A percentile compares a stretch with the other conserved stretches of the same genome.
These are phyloP conservation scores for Oenanthe sinensis DNA, from an alignment of 129 eudicot species.

Conservation along the genomic window DNA sequence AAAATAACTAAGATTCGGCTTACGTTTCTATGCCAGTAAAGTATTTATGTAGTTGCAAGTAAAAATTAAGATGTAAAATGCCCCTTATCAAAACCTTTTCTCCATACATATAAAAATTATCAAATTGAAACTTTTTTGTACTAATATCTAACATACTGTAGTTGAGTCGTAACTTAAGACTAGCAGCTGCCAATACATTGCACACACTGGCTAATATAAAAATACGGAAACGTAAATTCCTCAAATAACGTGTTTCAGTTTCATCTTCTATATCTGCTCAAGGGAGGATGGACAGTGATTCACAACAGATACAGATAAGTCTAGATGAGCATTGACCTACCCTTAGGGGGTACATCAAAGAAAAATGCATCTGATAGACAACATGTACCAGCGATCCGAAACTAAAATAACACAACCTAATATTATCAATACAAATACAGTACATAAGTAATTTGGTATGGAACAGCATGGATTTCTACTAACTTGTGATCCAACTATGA, in stretches of 20 bases:
- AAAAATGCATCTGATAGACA: no score
- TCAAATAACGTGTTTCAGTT: not conserved
- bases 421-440: no score
- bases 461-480: no score
- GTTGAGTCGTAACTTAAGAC: not conserved
- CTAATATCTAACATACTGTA: not conserved
- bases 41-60: not conserved
- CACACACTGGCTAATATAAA: not conserved
- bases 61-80: not conserved
- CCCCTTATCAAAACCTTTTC: not conserved
- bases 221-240: not conserved
- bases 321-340: not conserved
- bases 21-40: not conserved
- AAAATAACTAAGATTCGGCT: not conserved
- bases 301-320: not conserved
- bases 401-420: no score
- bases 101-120: not conserved
- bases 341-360: not conserved
- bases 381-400: no score
- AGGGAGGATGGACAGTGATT: not conserved
- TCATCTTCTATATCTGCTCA: not conserved
- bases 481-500: no score
- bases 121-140: not conserved
- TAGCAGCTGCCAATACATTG: not conserved
- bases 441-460: no score